Evolutionary conservation across 2,329 filamentous ascomycete species (phyloP).

Genomic region (Geoglossum cookeanum): DNA sequence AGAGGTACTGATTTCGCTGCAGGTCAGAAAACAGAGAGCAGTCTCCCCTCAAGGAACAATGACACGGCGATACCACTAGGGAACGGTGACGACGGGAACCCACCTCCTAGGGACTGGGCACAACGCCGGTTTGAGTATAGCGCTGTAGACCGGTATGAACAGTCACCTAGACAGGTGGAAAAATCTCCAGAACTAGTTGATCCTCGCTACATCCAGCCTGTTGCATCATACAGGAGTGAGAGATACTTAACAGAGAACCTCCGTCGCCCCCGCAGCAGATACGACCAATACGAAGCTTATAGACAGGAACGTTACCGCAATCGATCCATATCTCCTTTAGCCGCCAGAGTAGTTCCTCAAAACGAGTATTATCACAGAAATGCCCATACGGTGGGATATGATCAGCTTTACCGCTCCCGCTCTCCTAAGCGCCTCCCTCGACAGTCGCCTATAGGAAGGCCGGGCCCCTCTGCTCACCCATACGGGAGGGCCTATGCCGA

Average conservation of each 20-base stretch:
- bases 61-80: background rate
- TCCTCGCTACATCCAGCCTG: constrained; percentile 16
- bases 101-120: background rate
- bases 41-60: background rate
- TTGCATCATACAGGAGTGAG: constrained; percentile 18
- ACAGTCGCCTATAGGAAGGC: background rate
- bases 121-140: constrained; percentile 2
- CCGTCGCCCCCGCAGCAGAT: constrained; percentile 16
- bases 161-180: constrained; percentile 17
- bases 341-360: background rate
- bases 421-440: background rate
- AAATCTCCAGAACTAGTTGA: constrained; percentile 17
- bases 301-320: constrained; percentile 14
- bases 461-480: background rate
- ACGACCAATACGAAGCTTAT: constrained; percentile 18
- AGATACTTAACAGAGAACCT: constrained; percentile 14
- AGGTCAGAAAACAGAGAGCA: background rate
- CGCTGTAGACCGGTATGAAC: background rate
- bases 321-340: constrained; percentile 16
- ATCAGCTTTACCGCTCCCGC: constrained; percentile 2
- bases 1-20: background rate
- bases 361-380: background rate
- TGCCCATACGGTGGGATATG: background rate
- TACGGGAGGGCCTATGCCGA: constrained; percentile 2
- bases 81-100: background rate